phyloP scores from a whole-genome alignment of 2,329 filamentous ascomycete genomes.

The Talaromyces sp. region DNA sequence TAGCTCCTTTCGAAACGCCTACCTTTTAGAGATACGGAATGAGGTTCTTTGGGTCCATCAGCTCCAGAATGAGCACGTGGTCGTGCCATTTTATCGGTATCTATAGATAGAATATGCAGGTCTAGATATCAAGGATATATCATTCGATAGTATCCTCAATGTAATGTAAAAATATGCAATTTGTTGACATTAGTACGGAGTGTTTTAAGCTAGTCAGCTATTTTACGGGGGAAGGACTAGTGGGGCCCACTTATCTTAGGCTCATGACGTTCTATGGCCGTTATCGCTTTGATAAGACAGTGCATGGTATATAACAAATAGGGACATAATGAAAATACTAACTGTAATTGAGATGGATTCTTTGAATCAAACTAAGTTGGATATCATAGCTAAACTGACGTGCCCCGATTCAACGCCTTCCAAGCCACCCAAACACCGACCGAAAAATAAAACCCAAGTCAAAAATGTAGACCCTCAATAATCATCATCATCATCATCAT shows the following conservation, averaged over 20 bases:
- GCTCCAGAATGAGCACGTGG: slow-evolving; percentile 42
- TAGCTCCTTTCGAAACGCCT: slow-evolving; percentile 18
- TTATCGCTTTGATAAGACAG: background rate
- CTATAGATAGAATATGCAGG: background rate
- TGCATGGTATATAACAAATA: too few species aligned
- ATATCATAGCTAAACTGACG: background rate
- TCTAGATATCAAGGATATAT: background rate
- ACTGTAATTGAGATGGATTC: too few species aligned
- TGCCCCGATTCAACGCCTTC: background rate
- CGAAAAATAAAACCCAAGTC: background rate
- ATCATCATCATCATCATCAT: background rate
- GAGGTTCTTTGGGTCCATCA: slow-evolving; percentile 64
- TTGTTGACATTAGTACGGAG: background rate
- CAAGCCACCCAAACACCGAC: background rate
- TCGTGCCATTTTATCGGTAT: slow-evolving; percentile 36
- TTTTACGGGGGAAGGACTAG: background rate
- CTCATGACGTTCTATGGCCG: background rate
- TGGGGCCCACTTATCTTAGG: background rate
- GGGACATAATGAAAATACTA: too few species aligned
- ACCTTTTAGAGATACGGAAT: slow-evolving; percentile 74
- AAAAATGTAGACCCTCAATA: background rate
- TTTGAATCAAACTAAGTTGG: background rate
- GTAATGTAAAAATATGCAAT: background rate
- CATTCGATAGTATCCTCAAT: background rate
- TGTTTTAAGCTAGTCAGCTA: background rate